Evolutionary conservation across 345 rosid genomes (phyloP), one percentile per base, ranked within the genome.

Genomic region (Camelina neglecta): DNA sequence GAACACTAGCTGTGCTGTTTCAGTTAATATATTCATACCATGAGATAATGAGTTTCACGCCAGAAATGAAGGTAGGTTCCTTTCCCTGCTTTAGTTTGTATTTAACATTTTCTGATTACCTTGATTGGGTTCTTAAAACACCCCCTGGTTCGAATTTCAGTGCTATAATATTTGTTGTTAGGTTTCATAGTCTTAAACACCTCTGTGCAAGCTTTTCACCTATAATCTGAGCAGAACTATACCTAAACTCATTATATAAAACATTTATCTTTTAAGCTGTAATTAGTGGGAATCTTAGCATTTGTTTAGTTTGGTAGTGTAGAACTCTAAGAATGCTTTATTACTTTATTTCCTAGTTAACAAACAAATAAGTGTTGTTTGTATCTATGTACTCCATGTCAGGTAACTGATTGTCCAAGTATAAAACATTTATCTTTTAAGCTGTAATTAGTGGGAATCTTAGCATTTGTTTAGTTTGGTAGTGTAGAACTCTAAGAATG

Each of bases 21-120:
- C 90, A 88, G 81, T 80, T 91, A 82, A 89, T 96, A 85, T 88
- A 91, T 75, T 89, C 97, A 39, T 93, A 89, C 85, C 83, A 89
- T 82, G 86, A 89, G 84, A 93, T 96, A 80, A 88, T 93, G 99
- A 83, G 81, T 85, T 91, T 89, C 74, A 78, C 74, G 79, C 82
- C 84, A 66, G 89, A 92, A 78, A 72, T 81, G 54, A 78, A 84
- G 97, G 97, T 93, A 42, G 65, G 41, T 36, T 71, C 76, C 33
- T 54, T 26, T 78, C 67, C 76, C 78, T 73, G 60, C 57, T 33
- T 23, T 71, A 48, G 23, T 42, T 69, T 54, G 67, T 64, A 58
- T 72, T 5, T 31, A 16, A 57, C 53, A 49, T 71, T 60, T 48
- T 33, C 24, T 60, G 57, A 54, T 65, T 49, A 12, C 61, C 39